Evolutionary conservation across 768 basidiomycete species (phyloP).

Genomic region (Suillus lakei): DNA sequence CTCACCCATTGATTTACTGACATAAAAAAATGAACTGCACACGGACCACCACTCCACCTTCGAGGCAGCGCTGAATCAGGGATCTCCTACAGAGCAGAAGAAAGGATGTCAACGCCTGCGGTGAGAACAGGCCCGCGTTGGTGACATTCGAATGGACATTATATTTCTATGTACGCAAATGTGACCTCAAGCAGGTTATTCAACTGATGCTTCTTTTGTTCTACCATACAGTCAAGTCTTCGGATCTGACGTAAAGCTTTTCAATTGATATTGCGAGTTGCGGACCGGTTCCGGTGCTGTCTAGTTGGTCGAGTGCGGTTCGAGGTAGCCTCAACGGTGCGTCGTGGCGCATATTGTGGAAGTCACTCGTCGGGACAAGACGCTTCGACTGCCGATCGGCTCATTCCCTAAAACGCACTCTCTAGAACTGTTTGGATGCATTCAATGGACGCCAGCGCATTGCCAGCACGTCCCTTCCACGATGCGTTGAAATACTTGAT

Average conservation of each 20-base stretch:
- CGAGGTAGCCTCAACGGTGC: neutral
- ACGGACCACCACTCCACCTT: neutral
- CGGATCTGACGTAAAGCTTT: neutral
- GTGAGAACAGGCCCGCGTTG: neutral
- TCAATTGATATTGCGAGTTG: neutral
- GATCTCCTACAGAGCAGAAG: neutral
- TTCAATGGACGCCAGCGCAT: slow-evolving; percentile 1
- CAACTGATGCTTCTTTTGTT: neutral
- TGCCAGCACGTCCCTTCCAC: neutral
- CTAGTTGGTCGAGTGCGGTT: neutral
- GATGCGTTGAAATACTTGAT: neutral
- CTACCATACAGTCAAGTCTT: neutral
- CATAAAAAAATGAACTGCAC: neutral
- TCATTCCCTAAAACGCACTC: neutral
- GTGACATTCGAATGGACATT: neutral
- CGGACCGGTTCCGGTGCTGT: neutral
- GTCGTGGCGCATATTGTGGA: neutral
- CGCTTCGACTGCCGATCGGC: neutral
- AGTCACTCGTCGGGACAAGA: neutral
- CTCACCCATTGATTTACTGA: neutral
- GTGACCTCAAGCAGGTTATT: neutral
- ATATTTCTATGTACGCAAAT: no score
- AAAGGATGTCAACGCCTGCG: neutral
- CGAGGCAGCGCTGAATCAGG: neutral
- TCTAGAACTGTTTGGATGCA: neutral